Conservation (phyloP, 495 filamentous ascomycete species). For the Filosporella fistucella region DNA sequence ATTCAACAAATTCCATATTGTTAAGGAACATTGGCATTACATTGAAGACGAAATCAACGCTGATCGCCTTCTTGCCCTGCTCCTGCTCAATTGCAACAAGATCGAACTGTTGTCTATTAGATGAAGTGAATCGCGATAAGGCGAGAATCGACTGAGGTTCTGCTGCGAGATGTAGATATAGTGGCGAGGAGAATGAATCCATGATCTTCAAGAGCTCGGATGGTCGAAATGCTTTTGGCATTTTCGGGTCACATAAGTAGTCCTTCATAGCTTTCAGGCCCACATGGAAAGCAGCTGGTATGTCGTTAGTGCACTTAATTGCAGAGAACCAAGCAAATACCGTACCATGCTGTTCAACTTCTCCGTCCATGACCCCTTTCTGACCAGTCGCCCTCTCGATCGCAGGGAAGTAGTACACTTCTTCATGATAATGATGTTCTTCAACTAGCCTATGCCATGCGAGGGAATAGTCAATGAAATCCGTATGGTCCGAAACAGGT, state of each 20-base stretch:
- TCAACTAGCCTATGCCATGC: slow-evolving; percentile 17
- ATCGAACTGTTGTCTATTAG: slow-evolving; percentile 18
- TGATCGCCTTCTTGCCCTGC: slow-evolving; percentile 16
- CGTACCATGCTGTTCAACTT: slow-evolving; percentile 24
- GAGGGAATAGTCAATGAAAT: slow-evolving; percentile 35
- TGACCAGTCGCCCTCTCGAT: slow-evolving; percentile 26
- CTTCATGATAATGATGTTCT: slow-evolving; percentile 25
- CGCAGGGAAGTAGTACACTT: slow-evolving; percentile 28
- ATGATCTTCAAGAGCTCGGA: slow-evolving; percentile 29
- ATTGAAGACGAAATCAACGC: neutral
- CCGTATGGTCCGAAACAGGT: slow-evolving; percentile 18
- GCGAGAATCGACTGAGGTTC: slow-evolving; percentile 30
- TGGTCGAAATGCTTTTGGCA: slow-evolving; percentile 9
- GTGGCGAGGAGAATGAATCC: slow-evolving; percentile 30
- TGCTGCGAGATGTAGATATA: slow-evolving; percentile 33
- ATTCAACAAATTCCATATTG: slow-evolving; percentile 35
- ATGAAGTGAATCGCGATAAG: slow-evolving; percentile 16
- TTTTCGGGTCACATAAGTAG: slow-evolving; percentile 12
- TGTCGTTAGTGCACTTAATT: neutral
- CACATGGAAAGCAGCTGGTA: slow-evolving; percentile 26
- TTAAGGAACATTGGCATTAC: slow-evolving; percentile 26
- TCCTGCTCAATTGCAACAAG: slow-evolving; percentile 14
- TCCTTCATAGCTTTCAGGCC: slow-evolving; percentile 26
- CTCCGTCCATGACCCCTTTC: slow-evolving; percentile 21
- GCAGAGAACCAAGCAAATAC: slow-evolving; percentile 16